These are phyloP conservation scores for Gnomoniopsis sp. DNA, from an alignment of 2,329 filamentous ascomycete species.

Conservation along the genomic window DNA sequence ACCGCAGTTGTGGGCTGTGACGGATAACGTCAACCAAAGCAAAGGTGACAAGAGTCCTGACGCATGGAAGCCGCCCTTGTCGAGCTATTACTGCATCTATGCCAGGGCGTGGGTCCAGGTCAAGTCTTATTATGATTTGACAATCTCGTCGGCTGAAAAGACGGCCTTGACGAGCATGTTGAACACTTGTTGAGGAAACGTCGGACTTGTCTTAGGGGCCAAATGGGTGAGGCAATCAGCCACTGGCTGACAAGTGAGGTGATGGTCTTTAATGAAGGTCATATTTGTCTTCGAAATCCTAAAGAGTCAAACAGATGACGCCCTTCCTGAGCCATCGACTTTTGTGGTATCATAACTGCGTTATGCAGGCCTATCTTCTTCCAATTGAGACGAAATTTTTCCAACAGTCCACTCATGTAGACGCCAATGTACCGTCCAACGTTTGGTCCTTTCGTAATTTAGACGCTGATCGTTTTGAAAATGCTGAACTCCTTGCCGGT, in stretches of 20 bases:
- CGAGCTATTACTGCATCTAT: constrained; percentile 74
- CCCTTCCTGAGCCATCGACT: not conserved
- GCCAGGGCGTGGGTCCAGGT: constrained; percentile 74
- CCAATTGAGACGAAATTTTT: not conserved
- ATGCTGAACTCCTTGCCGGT: constrained; percentile 89
- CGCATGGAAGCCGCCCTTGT: constrained; percentile 68
- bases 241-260: not conserved
- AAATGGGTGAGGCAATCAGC: not conserved
- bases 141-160: constrained; percentile 71
- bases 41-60: constrained; percentile 76
- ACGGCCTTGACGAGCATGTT: constrained; percentile 62
- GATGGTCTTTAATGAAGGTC: too few species aligned
- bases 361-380: not conserved
- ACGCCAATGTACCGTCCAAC: not conserved
- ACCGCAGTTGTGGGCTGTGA: constrained; percentile 77
- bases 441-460: constrained; percentile 19
- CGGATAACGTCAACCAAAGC: constrained; percentile 68
- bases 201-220: not conserved
- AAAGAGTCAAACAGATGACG: not conserved
- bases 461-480: constrained; percentile 81
- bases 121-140: constrained; percentile 69
- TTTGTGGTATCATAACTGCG: not conserved
- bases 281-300: too few species aligned
- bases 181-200: constrained; percentile 49
- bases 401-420: not conserved